phyloP scores from a whole-genome alignment of 495 filamentous ascomycete species.

The Ramalina intermedia region DNA sequence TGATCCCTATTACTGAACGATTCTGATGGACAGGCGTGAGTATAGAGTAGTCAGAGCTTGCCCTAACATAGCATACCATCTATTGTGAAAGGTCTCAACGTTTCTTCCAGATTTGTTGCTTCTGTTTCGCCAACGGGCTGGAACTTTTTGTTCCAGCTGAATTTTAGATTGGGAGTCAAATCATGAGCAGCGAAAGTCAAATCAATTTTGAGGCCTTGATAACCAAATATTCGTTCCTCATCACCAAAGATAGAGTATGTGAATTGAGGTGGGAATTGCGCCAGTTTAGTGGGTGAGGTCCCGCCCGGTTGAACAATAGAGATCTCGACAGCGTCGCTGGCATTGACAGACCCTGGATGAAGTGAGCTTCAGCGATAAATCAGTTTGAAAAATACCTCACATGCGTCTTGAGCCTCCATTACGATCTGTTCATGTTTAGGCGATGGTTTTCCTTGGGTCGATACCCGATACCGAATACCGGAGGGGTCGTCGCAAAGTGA shows the following conservation, averaged over 20 bases:
- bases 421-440: neutral
- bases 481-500: too few relatives aligned
- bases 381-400: constrained; percentile 20
- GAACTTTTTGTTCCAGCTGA: constrained; percentile 63
- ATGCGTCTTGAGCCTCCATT: constrained; percentile 37
- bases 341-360: constrained; percentile 51
- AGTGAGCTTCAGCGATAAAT: neutral
- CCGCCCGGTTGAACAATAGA: constrained; percentile 48
- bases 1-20: constrained; percentile 45
- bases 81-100: constrained; percentile 52
- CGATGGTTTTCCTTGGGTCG: too few relatives aligned
- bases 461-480: too few relatives aligned
- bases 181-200: constrained; percentile 71
- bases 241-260: constrained; percentile 90
- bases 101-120: constrained; percentile 49
- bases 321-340: constrained; percentile 60
- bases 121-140: constrained; percentile 53
- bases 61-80: constrained; percentile 33
- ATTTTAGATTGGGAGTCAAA: constrained; percentile 57
- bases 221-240: constrained; percentile 80
- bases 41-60: neutral
- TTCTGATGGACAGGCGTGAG: constrained; percentile 25
- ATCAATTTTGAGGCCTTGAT: constrained; percentile 60
- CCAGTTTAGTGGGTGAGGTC: constrained; percentile 39
- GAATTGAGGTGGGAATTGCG: constrained; percentile 67